These are phyloP conservation scores for Botrytis galanthina DNA, from an alignment of 2,329 filamentous ascomycete genomes.

Conservation along the genomic window DNA sequence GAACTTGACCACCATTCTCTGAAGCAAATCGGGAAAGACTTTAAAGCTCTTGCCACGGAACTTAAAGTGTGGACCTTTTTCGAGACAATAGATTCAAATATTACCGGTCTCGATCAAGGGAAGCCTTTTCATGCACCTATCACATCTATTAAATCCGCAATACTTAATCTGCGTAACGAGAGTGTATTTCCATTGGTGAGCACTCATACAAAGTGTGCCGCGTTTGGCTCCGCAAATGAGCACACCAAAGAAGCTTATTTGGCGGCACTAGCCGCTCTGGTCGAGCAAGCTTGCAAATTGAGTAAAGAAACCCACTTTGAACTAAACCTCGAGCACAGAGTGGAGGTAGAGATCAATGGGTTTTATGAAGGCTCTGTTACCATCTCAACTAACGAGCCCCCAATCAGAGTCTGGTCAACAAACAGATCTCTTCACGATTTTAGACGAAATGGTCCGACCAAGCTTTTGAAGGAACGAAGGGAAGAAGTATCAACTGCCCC, in stretches of 20 bases:
- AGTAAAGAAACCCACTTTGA: neutral
- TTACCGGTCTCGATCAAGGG: slow-evolving; percentile 8
- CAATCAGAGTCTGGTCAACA: slow-evolving; percentile 16
- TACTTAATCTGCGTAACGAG: slow-evolving; percentile 22
- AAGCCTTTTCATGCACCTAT: slow-evolving; percentile 23
- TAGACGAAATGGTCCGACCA: slow-evolving; percentile 5
- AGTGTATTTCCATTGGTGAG: slow-evolving; percentile 20
- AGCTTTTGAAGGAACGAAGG: slow-evolving; percentile 17
- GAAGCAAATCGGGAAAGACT: slow-evolving; percentile 12
- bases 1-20: slow-evolving; percentile 16
- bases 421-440: slow-evolving; percentile 13
- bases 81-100: slow-evolving; percentile 21
- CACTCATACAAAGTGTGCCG: slow-evolving; percentile 15
- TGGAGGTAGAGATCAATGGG: slow-evolving; percentile 5
- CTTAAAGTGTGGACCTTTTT: slow-evolving; percentile 21
- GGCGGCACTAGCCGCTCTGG: neutral
- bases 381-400: neutral
- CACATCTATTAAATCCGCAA: slow-evolving; percentile 22
- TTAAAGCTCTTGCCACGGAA: slow-evolving; percentile 21
- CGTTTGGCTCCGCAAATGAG: neutral
- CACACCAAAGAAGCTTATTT: slow-evolving; percentile 1
- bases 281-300: neutral
- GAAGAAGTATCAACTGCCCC: slow-evolving; percentile 13
- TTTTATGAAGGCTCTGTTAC: neutral
- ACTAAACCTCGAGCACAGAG: neutral